A percentile compares a stretch with the other conserved stretches of the same genome.
These are phyloP conservation scores for Desmodesmus armatus DNA, from an alignment of 139 green algal species.

Conservation along the genomic window DNA sequence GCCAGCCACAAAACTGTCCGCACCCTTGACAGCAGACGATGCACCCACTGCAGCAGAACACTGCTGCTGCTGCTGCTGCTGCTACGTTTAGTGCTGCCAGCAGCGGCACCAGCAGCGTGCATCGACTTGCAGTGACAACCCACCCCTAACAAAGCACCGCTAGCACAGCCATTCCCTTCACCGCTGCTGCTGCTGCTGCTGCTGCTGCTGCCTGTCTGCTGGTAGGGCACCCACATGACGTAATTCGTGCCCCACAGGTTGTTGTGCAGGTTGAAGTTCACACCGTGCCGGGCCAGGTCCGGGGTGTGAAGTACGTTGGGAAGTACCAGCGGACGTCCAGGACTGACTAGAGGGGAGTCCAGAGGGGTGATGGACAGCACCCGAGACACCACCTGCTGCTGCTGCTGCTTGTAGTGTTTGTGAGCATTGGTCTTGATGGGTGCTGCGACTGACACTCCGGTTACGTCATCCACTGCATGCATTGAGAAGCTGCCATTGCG, in stretches of 20 bases:
- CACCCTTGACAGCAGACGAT: too few relatives aligned
- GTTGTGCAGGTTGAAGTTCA: background rate
- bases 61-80: background rate
- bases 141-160: background rate
- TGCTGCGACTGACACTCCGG: background rate
- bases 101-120: background rate
- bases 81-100: background rate
- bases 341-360: background rate
- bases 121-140: background rate
- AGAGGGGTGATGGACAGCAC: background rate
- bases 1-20: too few relatives aligned
- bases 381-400: too few relatives aligned
- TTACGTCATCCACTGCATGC: background rate
- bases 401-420: too few relatives aligned
- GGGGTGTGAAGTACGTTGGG: background rate
- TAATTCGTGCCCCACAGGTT: constrained; percentile 3
- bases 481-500: background rate
- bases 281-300: background rate
- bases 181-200: background rate
- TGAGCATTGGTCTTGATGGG: background rate
- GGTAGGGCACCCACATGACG: background rate
- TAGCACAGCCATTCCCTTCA: background rate
- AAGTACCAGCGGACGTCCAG: background rate
- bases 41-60: too few relatives aligned
- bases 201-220: background rate